Base-by-base conservation (phyloP, 23 red algal genomes). In the Porphyridium purpureum region DNA sequence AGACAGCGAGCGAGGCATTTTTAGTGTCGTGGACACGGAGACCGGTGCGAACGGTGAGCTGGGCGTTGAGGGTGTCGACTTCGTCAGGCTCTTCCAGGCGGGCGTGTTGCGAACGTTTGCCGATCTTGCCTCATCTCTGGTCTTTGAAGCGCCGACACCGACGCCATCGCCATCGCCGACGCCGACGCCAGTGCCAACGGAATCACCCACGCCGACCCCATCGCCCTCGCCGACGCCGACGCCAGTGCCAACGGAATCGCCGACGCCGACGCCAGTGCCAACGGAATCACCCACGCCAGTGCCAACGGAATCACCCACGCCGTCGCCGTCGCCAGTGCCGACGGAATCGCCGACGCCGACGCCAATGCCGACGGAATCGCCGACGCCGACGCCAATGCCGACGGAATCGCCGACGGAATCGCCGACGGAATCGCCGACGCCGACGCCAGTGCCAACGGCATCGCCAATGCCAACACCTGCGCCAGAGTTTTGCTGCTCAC, bases 121-220 rank as follows among this genome's bases (percentile, higher is more conserved):
- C n/a, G 11, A 44, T 44, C n/a, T n/a, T n/a, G n/a, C n/a, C n/a
- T n/a, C n/a, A n/a, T n/a, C n/a, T n/a, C n/a, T n/a, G n/a, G n/a
- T n/a, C 11, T 44, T n/a, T 11, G 11, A 11, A 44, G 11, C 38
- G 38, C n/a, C 38, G n/a, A 11, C 38, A 44, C n/a, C 38, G n/a
- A 11, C 38, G n/a, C n/a, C 38, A 44, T 44, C 38, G 38, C n/a
- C 38, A 44, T 44, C 38, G n/a, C n/a, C 38, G n/a, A 11, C 38
- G n/a, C n/a, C 38, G n/a, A 11, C 38, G 38, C n/a, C 38, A 44
- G 11, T n/a, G n/a, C n/a, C 38, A 44, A 11, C 38, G n/a, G 11
- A 11, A 44, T 44, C 38, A n/a, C n/a, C 38, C 11, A 11, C 38
- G n/a, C 11, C 38, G n/a, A 11, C 38, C 11, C n/a, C 38, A 44